Evolutionary conservation across 345 rosid species (phyloP), one percentile per base, ranked within the genome.

Genomic region (Rhizophora mangle): DNA sequence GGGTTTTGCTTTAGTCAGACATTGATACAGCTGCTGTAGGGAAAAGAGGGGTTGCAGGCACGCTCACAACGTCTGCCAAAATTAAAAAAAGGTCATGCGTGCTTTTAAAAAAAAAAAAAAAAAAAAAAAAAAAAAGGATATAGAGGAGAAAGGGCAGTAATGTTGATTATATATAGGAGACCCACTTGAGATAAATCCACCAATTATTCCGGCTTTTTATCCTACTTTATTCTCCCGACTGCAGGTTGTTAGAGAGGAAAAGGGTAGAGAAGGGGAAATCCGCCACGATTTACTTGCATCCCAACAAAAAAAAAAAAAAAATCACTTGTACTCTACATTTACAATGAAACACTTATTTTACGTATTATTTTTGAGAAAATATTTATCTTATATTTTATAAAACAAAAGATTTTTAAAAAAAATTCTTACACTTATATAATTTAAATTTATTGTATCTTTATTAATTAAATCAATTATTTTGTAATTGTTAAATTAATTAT

Each of bases 1-100:
- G 32, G 63, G 49, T 26, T 57, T 16, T 15, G 75, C 64, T 65
- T 72, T 72, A 19, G 31, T 26, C 24, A 46, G 63, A 62, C 68
- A 63, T 61, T 13, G 11, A 8, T 24, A 15, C 60, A 30, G 47
- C 22, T 64, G 61, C 49, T 13, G 49, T 52, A 20, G 69, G 70
- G 65, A 70, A 70, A 73, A 66, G 37, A 62, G 34, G 49, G 5
- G 5, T 5, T 10, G 30, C 65, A 24, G 32, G 67, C 68, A 65
- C 70, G 79, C 49, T 13, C 49, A 13, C 49, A 13, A 43, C 5
- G 49, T 11, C 49, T 15, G 18, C 49, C 18, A 43, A 43, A 43
- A 13, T 15, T 5, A 31, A 3, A 43, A 43, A 43, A 43, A 13
- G 15, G 49, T 43, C 16, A 43, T 11, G 18, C 49, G 3, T 43